Conservation (phyloP, 768 basidiomycete genomes). For the Boletus sensibilis region DNA sequence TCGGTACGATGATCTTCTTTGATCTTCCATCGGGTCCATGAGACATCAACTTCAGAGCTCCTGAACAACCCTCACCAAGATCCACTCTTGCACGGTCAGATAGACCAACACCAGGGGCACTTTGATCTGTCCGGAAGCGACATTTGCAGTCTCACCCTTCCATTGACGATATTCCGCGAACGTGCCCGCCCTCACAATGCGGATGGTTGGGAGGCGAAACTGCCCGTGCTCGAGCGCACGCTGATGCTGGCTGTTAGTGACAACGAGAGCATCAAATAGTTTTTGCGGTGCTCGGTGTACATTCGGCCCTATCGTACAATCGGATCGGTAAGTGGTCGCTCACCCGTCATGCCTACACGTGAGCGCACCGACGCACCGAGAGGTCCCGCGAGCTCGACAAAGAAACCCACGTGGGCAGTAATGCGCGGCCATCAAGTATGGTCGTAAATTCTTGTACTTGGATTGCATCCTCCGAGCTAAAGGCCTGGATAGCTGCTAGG, state of each 20-base stretch:
- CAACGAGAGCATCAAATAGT: conserved; percentile 9
- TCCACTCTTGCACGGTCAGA: conserved; percentile 11
- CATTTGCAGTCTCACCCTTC: conserved; percentile 3
- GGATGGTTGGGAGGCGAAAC: conserved; percentile 20
- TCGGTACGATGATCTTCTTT: background rate
- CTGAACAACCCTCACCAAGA: conserved; percentile 14
- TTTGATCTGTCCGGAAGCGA: conserved; percentile 13
- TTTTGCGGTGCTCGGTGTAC: background rate
- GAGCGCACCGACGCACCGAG: conserved; percentile 5
- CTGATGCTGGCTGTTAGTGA: background rate
- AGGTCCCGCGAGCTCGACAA: conserved; percentile 13
- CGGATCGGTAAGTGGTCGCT: background rate
- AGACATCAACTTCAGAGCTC: conserved; percentile 9
- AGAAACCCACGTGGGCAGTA: conserved; percentile 12
- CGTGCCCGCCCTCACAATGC: conserved; percentile 19
- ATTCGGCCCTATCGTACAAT: conserved; percentile 2
- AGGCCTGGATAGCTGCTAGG: background rate
- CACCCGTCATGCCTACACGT: too few species aligned
- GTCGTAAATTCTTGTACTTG: conserved; percentile 17
- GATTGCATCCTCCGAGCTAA: background rate
- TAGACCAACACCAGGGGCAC: conserved; percentile 10
- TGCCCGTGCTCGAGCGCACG: background rate
- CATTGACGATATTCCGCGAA: conserved; percentile 20
- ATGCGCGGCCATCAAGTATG: conserved; percentile 13
- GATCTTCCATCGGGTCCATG: background rate